phyloP scores from a whole-genome alignment of 2,329 filamentous ascomycete genomes.

The Blastomyces percursus region DNA sequence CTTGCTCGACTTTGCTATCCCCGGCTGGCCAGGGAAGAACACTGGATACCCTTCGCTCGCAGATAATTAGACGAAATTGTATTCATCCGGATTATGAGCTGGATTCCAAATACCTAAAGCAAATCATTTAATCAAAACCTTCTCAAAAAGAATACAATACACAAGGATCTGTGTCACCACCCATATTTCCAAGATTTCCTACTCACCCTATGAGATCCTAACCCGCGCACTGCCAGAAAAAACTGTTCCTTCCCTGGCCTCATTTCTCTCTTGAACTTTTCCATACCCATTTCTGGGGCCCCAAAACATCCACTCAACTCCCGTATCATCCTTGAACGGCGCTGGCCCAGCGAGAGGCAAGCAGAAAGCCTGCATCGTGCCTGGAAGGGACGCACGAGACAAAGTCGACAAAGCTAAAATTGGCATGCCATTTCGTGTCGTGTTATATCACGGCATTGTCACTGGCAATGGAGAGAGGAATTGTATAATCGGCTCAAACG shows the following conservation, averaged over 20 bases:
- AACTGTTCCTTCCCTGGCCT: not conserved
- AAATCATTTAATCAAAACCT: not conserved
- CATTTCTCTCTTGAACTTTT: not conserved
- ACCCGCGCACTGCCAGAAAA: not conserved
- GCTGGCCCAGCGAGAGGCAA: not conserved
- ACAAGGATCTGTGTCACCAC: too few species aligned
- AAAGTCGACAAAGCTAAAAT: not conserved
- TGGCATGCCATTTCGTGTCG: not conserved
- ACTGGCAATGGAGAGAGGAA: not conserved
- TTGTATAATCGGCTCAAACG: not conserved
- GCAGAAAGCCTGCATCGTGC: not conserved
- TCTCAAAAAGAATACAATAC: not conserved
- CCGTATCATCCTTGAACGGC: not conserved
- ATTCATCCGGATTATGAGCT: constrained; percentile 3
- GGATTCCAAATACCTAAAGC: constrained; percentile 16
- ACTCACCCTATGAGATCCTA: not conserved
- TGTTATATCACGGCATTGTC: not conserved
- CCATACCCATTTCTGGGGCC: not conserved
- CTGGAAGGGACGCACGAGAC: not conserved
- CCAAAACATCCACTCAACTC: not conserved
- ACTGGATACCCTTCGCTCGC: constrained; percentile 30
- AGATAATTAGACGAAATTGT: constrained; percentile 28
- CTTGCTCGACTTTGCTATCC: constrained; percentile 22
- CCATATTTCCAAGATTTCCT: too few species aligned
- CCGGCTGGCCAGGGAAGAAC: constrained; percentile 32